These are phyloP conservation scores for Xanthoparmelia taractica DNA, from an alignment of 495 filamentous ascomycete species.

Conservation along the genomic window DNA sequence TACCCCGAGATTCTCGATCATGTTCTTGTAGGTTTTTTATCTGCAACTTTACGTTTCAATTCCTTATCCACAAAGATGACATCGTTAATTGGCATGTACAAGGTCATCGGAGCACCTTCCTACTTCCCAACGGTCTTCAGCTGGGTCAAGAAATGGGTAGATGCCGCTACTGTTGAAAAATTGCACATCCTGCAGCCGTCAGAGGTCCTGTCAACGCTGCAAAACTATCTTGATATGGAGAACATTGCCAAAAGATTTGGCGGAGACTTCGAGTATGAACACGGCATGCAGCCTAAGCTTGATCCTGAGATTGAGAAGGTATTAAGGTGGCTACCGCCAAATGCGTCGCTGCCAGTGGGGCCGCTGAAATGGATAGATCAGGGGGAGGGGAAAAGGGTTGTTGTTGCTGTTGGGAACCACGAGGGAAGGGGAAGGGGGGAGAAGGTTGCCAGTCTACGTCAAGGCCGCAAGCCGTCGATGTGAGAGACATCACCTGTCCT, in stretches of 20 bases:
- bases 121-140: conserved; percentile 92
- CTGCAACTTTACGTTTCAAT: background rate
- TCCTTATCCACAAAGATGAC: background rate
- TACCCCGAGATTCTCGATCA: conserved; percentile 85
- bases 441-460: conserved; percentile 11
- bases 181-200: conserved; percentile 71
- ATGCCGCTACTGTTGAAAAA: conserved; percentile 82
- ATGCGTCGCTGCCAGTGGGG: conserved; percentile 1
- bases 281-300: conserved; percentile 58
- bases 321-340: conserved; percentile 3
- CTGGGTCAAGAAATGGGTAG: conserved; percentile 93
- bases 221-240: conserved; percentile 63
- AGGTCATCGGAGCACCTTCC: conserved; percentile 77
- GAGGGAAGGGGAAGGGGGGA: conserved; percentile 10
- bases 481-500: background rate
- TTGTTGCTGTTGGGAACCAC: conserved; percentile 9
- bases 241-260: conserved; percentile 71
- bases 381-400: background rate
- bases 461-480: background rate
- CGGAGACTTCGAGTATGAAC: conserved; percentile 71
- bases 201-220: conserved; percentile 67
- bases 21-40: conserved; percentile 55
- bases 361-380: conserved; percentile 7
- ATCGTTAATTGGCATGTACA: conserved; percentile 5
- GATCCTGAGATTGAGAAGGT: conserved; percentile 35